Base-by-base conservation (phyloP, 495 filamentous ascomycete species). In the Penicillium bovifimosum region DNA sequence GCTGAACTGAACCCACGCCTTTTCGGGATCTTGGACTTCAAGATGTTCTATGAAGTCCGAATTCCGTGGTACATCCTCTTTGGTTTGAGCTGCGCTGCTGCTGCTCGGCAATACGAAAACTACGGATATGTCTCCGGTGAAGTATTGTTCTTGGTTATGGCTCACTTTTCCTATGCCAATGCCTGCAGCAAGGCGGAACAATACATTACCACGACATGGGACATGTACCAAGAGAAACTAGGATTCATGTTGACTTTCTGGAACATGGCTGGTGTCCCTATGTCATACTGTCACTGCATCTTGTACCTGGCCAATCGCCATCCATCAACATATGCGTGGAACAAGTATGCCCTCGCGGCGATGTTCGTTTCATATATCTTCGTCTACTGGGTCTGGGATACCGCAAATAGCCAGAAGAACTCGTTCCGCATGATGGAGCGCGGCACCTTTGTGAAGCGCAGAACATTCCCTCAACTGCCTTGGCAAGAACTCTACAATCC, bases 171-270 rank as follows among this genome's bases (percentile, higher is more conserved):
- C 14, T 97, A 97, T 66, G 87, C 90, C 61, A 95, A 95, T 71
- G 91, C 92, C 24, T 96, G 91, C 69, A 79, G 86, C 55, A 98
- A 98, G 73, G 93, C 86, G 29, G 93, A 98, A 74, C 89, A 98
- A 71, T 76, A 90, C 53, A 96, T 98, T 68, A 79, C 87, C 46
- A 88, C 88, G 26, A 35, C 17, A 26, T 81, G 78, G 81, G 93
- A 98, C 69, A 96, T 98, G 89, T 96, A 95, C 74, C 88, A 92
- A 65, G 93, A 98, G 76, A 98, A 97, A 76, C 95, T 90, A 83
- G 93, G 93, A 52, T 98, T 96, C 74, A 95, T 98, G 92, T 80
- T 98, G 52, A 96, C 96, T 66, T 98, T 98, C 80, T 98, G 93
- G 93, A 98, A 98, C 71, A 76, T 98, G 61, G 90, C 90, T 47